Evolutionary conservation across 2,329 filamentous ascomycete species (phyloP).

Genomic region (Scleromitrula shiraiana): DNA sequence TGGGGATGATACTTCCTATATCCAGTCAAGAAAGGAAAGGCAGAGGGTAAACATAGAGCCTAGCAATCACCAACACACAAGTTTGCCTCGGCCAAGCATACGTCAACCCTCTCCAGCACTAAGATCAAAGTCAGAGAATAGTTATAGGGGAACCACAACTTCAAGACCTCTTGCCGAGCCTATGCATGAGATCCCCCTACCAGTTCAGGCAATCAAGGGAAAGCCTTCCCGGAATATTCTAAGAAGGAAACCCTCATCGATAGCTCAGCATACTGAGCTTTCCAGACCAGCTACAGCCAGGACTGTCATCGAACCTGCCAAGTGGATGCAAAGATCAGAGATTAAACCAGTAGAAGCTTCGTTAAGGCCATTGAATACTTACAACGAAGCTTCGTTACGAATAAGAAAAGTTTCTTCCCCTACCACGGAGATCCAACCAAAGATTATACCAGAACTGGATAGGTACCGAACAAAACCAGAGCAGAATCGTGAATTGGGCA

Average conservation of each 20-base stretch:
- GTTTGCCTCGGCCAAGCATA: constrained; percentile 19
- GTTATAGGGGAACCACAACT: constrained; percentile 11
- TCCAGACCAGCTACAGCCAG: constrained; percentile 20
- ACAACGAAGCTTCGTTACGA: constrained; percentile 36
- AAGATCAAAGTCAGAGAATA: constrained; percentile 15
- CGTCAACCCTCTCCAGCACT: constrained; percentile 17
- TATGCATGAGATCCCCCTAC: constrained; percentile 1
- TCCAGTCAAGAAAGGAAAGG: constrained; percentile 18
- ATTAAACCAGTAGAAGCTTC: constrained; percentile 19
- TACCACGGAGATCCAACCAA: constrained; percentile 24
- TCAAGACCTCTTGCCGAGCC: constrained; percentile 23
- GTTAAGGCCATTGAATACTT: constrained; percentile 23
- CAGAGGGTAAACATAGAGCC: constrained; percentile 12
- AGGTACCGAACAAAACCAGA: constrained; percentile 45
- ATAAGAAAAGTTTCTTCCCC: constrained; percentile 15
- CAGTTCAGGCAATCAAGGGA: constrained; percentile 18
- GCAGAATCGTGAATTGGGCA: constrained; percentile 27
- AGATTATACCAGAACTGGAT: constrained; percentile 50
- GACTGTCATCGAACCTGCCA: constrained; percentile 16
- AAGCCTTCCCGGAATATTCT: constrained; percentile 37
- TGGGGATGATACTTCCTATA: constrained; percentile 38
- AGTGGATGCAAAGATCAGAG: constrained; percentile 13
- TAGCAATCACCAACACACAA: constrained; percentile 15
- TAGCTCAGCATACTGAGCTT: constrained; percentile 32
- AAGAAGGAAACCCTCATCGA: constrained; percentile 42